These are phyloP conservation scores for Pseudoturritis turrita DNA, from an alignment of 345 rosid genomes.

Conservation along the genomic window DNA sequence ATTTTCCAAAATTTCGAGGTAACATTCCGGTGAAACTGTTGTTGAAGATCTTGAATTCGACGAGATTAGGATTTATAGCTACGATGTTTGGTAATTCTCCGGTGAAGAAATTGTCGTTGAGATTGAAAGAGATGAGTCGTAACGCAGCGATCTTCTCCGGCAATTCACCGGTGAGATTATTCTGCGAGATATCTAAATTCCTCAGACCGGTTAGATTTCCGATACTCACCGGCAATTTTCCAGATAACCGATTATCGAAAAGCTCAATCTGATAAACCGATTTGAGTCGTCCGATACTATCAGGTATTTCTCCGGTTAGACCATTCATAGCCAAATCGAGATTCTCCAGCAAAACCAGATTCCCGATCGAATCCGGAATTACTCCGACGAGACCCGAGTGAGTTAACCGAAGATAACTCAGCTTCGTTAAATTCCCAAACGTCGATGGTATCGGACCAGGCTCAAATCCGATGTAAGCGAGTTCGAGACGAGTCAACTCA, in stretches of 20 bases:
- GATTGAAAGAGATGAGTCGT: constrained; percentile 38
- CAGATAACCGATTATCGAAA: constrained; percentile 37
- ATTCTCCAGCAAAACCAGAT: constrained; percentile 35
- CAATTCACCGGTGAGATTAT: constrained; percentile 50
- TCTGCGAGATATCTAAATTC: constrained; percentile 58
- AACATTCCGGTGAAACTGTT: constrained; percentile 65
- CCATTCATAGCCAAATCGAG: constrained; percentile 46
- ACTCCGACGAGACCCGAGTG: constrained; percentile 41
- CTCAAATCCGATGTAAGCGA: constrained; percentile 40
- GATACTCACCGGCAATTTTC: constrained; percentile 52
- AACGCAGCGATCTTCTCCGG: constrained; percentile 45
- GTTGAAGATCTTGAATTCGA: constrained; percentile 56
- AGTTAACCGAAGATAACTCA: constrained; percentile 35
- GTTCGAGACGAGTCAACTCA: constrained; percentile 40
- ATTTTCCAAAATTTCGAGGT: constrained; percentile 50
- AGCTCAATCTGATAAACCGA: constrained; percentile 46
- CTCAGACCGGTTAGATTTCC: constrained; percentile 41
- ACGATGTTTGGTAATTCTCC: constrained; percentile 51
- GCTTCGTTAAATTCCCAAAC: constrained; percentile 48
- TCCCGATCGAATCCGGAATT: constrained; percentile 51
- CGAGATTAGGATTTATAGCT: constrained; percentile 46
- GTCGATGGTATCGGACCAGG: constrained; percentile 44
- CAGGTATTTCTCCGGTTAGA: constrained; percentile 53
- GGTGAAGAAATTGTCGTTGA: constrained; percentile 54
- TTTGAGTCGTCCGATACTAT: constrained; percentile 35